Conservation (phyloP, 345 rosid genomes). For the Laguncularia racemosa region DNA sequence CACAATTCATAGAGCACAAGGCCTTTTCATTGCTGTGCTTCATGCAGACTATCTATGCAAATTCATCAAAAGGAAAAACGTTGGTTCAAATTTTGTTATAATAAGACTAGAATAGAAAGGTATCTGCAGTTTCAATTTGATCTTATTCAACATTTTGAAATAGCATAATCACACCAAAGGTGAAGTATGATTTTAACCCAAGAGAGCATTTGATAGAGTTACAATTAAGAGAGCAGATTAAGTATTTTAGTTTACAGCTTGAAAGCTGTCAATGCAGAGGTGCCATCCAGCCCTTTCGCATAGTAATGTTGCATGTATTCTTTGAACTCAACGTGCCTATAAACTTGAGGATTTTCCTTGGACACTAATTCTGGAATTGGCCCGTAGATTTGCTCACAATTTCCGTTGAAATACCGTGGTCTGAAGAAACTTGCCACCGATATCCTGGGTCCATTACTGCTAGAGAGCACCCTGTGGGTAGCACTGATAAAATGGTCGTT, state of each 20-base stretch:
- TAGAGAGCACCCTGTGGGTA: constrained; percentile 27
- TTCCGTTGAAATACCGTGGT: neutral
- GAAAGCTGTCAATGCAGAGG: constrained; percentile 20
- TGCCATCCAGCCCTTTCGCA: constrained; percentile 22
- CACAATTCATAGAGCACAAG: no score
- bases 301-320: constrained; percentile 7
- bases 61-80: no score
- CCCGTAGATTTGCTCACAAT: constrained; percentile 17
- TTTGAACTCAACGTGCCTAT: constrained; percentile 7
- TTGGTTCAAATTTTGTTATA: no score
- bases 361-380: constrained; percentile 36
- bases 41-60: no score
- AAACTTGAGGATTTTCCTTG: constrained; percentile 29
- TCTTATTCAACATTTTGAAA: no score
- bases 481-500: constrained; percentile 33
- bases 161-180: no score
- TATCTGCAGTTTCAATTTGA: no score
- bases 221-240: no score
- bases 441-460: constrained; percentile 18
- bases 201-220: no score
- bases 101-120: no score
- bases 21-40: no score
- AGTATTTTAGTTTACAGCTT: constrained; percentile 7
- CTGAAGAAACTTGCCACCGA: constrained; percentile 34
- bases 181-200: no score